Percentiles rank a stretch among this genome's conserved stretches.
These are phyloP conservation scores for Lophiotrema nucula DNA, from an alignment of 495 filamentous ascomycete genomes.

Conservation along the genomic window DNA sequence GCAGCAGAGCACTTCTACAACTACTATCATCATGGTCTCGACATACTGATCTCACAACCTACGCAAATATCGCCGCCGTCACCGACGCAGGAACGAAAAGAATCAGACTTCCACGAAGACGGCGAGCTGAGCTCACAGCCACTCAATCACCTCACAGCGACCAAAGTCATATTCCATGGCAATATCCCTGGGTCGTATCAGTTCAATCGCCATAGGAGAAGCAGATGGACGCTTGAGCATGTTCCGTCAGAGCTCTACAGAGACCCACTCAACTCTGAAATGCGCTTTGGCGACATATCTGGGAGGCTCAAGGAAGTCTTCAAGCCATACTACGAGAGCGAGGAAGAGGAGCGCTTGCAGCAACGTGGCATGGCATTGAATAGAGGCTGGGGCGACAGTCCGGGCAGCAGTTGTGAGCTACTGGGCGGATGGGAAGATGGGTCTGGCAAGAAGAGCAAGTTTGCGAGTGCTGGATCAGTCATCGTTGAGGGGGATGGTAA, in stretches of 20 bases:
- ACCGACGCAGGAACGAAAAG: slow-evolving; percentile 38
- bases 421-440: slow-evolving; percentile 91
- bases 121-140: slow-evolving; percentile 39
- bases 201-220: slow-evolving; percentile 90
- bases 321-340: slow-evolving; percentile 62
- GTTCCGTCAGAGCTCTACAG: slow-evolving; percentile 30
- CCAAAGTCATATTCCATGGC: slow-evolving; percentile 85
- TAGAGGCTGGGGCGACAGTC: slow-evolving; percentile 86
- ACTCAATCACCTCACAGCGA: slow-evolving; percentile 67
- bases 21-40: slow-evolving; percentile 93
- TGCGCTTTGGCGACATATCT: slow-evolving; percentile 68
- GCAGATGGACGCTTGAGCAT: slow-evolving; percentile 77
- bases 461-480: slow-evolving; percentile 22
- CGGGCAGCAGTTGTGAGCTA: slow-evolving; percentile 85
- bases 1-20: slow-evolving; percentile 83
- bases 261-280: slow-evolving; percentile 66
- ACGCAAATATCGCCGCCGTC: slow-evolving; percentile 66
- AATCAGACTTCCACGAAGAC: slow-evolving; percentile 18
- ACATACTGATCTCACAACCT: slow-evolving; percentile 83
- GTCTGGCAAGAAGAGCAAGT: slow-evolving; percentile 75
- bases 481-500: slow-evolving; percentile 45
- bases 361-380: slow-evolving; percentile 85
- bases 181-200: slow-evolving; percentile 95
- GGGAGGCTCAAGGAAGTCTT: slow-evolving; percentile 66
- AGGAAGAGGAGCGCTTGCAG: slow-evolving; percentile 59